Conservation (phyloP, 345 rosid species). For the Brassica carinata region DNA sequence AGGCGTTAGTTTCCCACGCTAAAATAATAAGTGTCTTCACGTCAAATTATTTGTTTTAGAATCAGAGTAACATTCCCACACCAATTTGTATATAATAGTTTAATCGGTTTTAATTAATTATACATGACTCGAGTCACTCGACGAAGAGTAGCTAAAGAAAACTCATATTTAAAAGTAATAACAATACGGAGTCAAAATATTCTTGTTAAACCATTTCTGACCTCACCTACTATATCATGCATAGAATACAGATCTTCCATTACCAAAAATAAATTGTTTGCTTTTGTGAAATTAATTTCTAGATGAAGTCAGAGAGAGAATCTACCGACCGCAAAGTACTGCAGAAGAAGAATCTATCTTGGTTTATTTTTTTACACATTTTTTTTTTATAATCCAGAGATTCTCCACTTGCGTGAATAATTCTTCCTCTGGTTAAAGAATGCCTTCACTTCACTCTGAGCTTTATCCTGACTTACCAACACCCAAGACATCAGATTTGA, state of each 20-base stretch:
- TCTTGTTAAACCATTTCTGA: conserved; percentile 13
- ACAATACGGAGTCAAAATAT: conserved; percentile 1
- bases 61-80: not conserved
- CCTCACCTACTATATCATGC: conserved; percentile 11
- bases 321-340: conserved; percentile 36
- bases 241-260: conserved; percentile 7
- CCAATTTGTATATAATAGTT: not conserved
- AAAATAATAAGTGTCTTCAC: not conserved
- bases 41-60: not conserved
- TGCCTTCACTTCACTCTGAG: no score
- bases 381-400: not conserved
- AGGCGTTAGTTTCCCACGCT: conserved; percentile 18
- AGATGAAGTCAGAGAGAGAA: conserved; percentile 21
- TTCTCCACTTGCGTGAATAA: no score
- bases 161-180: not conserved
- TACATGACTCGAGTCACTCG: conserved; percentile 4
- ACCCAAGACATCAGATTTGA: no score
- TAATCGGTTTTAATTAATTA: not conserved
- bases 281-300: not conserved
- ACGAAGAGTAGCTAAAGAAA: conserved; percentile 5
- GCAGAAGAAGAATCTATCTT: conserved; percentile 36
- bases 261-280: not conserved
- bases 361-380: not conserved
- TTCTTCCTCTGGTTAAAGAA: no score
- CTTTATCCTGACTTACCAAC: no score